Evolutionary conservation across 768 basidiomycete species (phyloP), one percentile per base, ranked within the genome.

Genomic region (Suillus ampliporus): DNA sequence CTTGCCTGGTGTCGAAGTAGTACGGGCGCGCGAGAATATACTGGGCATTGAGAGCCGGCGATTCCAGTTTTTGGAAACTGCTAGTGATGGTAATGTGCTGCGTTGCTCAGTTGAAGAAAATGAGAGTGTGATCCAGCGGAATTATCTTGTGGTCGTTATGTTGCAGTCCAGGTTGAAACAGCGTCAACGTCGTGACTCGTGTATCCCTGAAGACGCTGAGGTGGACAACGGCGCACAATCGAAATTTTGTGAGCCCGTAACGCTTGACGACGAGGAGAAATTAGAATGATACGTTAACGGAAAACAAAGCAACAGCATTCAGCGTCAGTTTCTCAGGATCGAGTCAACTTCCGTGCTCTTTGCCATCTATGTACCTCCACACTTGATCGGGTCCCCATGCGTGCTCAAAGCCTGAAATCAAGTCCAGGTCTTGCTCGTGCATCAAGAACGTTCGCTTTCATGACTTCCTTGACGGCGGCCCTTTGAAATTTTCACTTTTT

Each of bases 21-120:
- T 89, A 58, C 89, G 84, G 65, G 86, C 73, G 68, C 89, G 86
- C 73, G 89, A 89, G 77, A 91, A 91, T 77, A 90, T 72, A 75
- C 86, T 89, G 80, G 84, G 88, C 89, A 91, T 90, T 78, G 82
- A 75, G 70, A 65, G 61, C 60, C 58, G 50, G 23, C 23, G 23
- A 54, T 37, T 26, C 15, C 57, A 5, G 51, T 9, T 44, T 58
- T 58, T 28, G 40, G 5, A 23, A 47, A 14, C 9, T 28, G 47
- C 21, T 53, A 35, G 52, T 21, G 35, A 47, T 37, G 54, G 51
- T 52, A 69, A 58, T 62, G 61, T 11, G 54, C 40, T 26, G 62
- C 28, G 58, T 63, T 61, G 67, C 59, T 23, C 17, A 23, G 35
- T 54, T 17, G 17, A 38, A 38, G 6, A 51, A 58, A 51, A 34